phyloP scores from a whole-genome alignment of 1,284 basidiomycete species.

The Ganoderma sp. region DNA sequence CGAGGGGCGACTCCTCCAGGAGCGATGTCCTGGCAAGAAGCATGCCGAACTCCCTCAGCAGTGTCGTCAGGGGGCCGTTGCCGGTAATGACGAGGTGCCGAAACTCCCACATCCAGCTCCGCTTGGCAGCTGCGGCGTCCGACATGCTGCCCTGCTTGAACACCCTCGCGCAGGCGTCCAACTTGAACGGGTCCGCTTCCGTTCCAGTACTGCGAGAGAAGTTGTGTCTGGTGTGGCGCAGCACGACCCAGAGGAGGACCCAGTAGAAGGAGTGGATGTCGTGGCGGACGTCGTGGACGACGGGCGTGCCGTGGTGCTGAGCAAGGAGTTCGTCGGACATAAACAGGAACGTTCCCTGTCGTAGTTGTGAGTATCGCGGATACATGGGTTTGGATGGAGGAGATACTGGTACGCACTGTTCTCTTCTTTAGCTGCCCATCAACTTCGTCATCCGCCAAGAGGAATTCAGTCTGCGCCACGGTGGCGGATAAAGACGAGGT shows the following conservation, averaged over 20 bases:
- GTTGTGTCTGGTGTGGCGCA: conserved; percentile 21
- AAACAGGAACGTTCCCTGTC: conserved; percentile 9
- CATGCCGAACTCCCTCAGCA: not conserved
- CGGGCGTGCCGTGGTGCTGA: conserved; percentile 2
- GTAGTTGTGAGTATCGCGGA: not conserved
- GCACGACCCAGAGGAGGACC: conserved; percentile 27
- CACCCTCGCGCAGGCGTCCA: not conserved
- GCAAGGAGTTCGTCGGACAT: not conserved
- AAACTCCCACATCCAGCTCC: no score
- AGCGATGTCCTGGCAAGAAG: not conserved
- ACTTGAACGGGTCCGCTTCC: not conserved
- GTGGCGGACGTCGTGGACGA: conserved; percentile 20
- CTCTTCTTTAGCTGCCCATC: conserved; percentile 4
- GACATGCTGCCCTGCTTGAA: not conserved
- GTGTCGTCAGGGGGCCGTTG: no score
- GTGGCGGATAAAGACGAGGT: not conserved
- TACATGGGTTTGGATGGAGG: not conserved
- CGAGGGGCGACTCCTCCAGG: not conserved
- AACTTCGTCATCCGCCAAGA: not conserved
- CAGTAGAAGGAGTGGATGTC: conserved; percentile 32
- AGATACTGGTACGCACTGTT: not conserved
- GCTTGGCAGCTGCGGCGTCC: not conserved
- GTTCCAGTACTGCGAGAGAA: not conserved
- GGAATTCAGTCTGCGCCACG: not conserved
- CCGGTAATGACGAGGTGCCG: no score